Percentiles rank a stretch among this genome's conserved stretches.
Conservation (phyloP, 2,329 filamentous ascomycete genomes). For the Lithohypha guttulata region DNA sequence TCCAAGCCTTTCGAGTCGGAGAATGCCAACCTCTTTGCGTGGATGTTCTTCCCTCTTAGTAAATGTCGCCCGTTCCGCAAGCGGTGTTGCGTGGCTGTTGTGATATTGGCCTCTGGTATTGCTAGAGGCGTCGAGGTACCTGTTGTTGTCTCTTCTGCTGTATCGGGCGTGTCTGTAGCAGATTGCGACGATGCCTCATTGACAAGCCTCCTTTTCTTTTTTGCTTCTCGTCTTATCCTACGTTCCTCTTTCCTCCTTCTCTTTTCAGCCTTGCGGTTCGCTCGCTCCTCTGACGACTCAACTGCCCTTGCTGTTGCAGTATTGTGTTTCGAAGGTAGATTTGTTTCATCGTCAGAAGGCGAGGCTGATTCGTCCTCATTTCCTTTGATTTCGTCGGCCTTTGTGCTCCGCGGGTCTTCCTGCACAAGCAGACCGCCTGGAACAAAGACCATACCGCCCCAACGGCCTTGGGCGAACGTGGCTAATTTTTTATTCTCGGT, state of each 20-base stretch:
- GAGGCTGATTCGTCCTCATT: slow-evolving; percentile 44
- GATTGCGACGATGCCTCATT: background rate
- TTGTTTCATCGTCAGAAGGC: slow-evolving; percentile 19
- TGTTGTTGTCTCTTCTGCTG: slow-evolving; percentile 1
- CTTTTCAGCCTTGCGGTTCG: slow-evolving; percentile 22
- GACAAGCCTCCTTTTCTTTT: slow-evolving; percentile 18
- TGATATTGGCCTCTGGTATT: slow-evolving; percentile 1
- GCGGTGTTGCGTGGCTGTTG: background rate
- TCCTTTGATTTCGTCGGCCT: slow-evolving; percentile 23
- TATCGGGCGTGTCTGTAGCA: background rate
- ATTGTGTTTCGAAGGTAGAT: slow-evolving; percentile 23
- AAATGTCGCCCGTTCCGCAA: slow-evolving; percentile 55
- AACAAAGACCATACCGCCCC: slow-evolving; percentile 76
- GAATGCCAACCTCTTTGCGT: slow-evolving; percentile 74
- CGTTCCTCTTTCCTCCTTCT: slow-evolving; percentile 24
- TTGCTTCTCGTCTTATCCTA: slow-evolving; percentile 23
- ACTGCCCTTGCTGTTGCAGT: slow-evolving; percentile 12
- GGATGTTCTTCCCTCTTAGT: slow-evolving; percentile 71
- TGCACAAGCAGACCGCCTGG: slow-evolving; percentile 64
- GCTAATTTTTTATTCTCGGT: slow-evolving; percentile 61
- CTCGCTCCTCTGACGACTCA: slow-evolving; percentile 13
- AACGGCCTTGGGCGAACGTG: slow-evolving; percentile 63
- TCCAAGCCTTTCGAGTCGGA: slow-evolving; percentile 73
- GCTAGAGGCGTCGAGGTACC: slow-evolving; percentile 4
- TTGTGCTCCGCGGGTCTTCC: slow-evolving; percentile 39